Base-by-base conservation (phyloP, 495 filamentous ascomycete genomes). In the Aspergillus nidulans region DNA sequence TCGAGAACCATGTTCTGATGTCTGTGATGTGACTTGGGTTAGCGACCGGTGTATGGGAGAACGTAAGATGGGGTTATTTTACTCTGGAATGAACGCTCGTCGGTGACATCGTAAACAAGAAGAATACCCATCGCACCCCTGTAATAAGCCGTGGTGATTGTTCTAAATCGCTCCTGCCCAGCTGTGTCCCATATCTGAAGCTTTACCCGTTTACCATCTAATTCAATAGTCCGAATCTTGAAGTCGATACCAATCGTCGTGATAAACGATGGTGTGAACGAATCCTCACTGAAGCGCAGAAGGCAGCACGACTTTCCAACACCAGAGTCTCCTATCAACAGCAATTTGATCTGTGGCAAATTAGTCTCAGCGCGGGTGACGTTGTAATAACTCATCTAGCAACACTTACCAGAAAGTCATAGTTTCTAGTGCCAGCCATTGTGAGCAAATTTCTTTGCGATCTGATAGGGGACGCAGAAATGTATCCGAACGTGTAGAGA, bases 201-300 rank as follows among this genome's bases (percentile, higher is more conserved):
- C 78, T 98, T 98, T 55, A 98, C 92, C 47, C 92, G 79, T 84
- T 98, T 98, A 58, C 92, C 92, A 67, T 98, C 94, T 56, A 98
- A 75, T 74, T 98, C 94, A 74, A 98, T 98, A 53, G 94, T 98
- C 44, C 94, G 84, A 63, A 98, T 98, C 80, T 98, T 98, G 78
- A 98, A 98, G 73, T 99, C 94, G 76, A 99, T 99, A 53, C 94
- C 94, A 72, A 99, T 97, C 47, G 94, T 98, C 24, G 94, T 97
- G 77, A 98, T 98, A 78, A 97, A 98, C 57, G 91, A 96, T 30
- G 94, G 94, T 26, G 78, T 98, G 77, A 98, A 98, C 10, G 91
- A 96, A 77, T 98, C 94, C 76, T 98, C 94, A 71, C 91, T 96
- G 78, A 98, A 98, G 63, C 94, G 90, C 59, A 98, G 80, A 64